Evolutionary conservation across 441 rosid species (phyloP), one percentile per base, ranked within the genome.

Genomic region (Erodium trifolium): DNA sequence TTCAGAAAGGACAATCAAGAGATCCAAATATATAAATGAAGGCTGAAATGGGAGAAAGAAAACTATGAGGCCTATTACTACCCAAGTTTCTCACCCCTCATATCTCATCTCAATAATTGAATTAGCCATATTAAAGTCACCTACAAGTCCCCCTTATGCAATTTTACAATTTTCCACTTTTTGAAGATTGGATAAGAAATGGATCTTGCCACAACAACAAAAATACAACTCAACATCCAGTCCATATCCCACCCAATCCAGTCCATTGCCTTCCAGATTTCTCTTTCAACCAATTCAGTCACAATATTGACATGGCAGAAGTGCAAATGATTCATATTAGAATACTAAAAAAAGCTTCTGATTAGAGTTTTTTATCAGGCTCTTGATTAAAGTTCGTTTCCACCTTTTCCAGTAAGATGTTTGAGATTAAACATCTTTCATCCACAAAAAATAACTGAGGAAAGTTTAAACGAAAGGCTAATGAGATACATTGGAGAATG

Each of bases 61-160:
- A 59, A 59, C n/a, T 59, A 19, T 59, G 64, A 59, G 64, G 13
- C 11, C 64, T 59, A 59, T 34, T 19, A 34, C 64, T 59, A 18
- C 64, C 27, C 64, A 59, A 59, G 64, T 59, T 57, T 16, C 29
- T 4, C 29, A 59, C 17, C 57, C 57, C 18, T n/a, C 17, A 13
- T 51, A 5, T 51, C 18, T 51, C 17, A n/a, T 51, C 57, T 51
- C 57, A 51, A 51, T n/a, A 51, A n/a, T 51, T 13, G 57, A 51
- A n/a, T n/a, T 51, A 51, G 57, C 17, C 53, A 51, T 14, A 51
- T 13, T 3, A n/a, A 51, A 51, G 57, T 51, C 57, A n/a, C n/a
- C 17, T 3, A 51, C 57, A 51, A n/a, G 57, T n/a, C 17, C 53
- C 53, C 53, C 53, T 2, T 47, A 12, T 47, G 14, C n/a, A 47